Evolutionary conservation across 2,329 filamentous ascomycete genomes (phyloP), one percentile per base, ranked within the genome.

Genomic region (Cordyceps fumosorosea): DNA sequence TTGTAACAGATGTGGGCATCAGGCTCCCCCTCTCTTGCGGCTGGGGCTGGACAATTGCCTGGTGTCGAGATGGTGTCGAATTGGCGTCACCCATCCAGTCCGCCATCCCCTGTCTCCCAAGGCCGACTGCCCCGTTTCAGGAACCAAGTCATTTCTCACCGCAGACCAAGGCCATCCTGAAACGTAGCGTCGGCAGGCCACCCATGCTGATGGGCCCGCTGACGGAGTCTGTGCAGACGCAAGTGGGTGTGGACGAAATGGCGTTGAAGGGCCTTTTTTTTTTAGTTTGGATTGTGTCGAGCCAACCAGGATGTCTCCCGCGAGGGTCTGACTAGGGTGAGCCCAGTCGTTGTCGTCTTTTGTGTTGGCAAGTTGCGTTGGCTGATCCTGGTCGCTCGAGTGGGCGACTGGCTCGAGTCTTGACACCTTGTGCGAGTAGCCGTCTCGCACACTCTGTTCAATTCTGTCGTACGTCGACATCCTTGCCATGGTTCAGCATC

Each of bases 121-220:
- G 62, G 52, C 60, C 58, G 40, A 45, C 51, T 42, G 57, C 56
- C 62, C 65, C 67, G 69, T 70, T 70, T 70, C 69, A 70, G 68
- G 68, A 69, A 70, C 69, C 62, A 66, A 63, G 64, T 67, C 68
- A 68, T 67, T 69, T 66, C 65, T 67, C 66, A 66, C 67, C 67
- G 65, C 65, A 64, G 66, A 53, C 65, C 66, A 63, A 66, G 66
- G 64, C 63, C 64, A 66, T 69, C 66, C 68, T 70, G 69, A 70
- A 71, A 71, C 69, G 65, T 64, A 56, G 61, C 63, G 60, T 53
- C 55, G 26, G 56, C 56, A 56, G 44, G 51, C 56, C 20, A 56
- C 56, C 56, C 56, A 60, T 63, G 62, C 44, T 55, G 51, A 60
- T 55, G 56, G 62, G 62, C 56, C 62, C 62, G 62, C 62, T 63